Base-by-base conservation (phyloP, 805 yeast genomes). In the Komagataella pastoris region DNA sequence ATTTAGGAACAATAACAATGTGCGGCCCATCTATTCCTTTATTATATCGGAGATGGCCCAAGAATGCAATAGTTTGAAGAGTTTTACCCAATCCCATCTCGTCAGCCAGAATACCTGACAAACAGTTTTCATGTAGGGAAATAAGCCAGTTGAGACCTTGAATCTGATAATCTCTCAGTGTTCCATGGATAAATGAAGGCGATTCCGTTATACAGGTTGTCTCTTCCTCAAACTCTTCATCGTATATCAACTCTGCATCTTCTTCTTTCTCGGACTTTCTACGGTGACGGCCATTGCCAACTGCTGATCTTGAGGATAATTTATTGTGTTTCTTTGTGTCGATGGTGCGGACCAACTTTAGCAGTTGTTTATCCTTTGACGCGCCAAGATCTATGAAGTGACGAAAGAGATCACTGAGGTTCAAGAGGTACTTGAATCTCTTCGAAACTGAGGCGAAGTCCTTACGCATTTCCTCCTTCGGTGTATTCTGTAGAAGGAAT, bases 81-180 rank as follows among this genome's bases (percentile, higher is more conserved):
- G 93, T 85, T 62, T 85, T 85, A 58, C 93, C 93, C 55, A 85
- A 67, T 1, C 93, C 93, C 93, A 85, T 85, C 66, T 85, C 93
- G 65, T 85, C 93, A 1, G 93, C 93, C 53, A 85, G 70, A 21
- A 85, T 85, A 54, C 93, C 93, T 1, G 85, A 77, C 48, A 85
- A 67, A 54, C 79, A 77, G 66, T 83, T 83, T 55, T 80, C 83
- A 58, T 81, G 78, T 54, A 85, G 65, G 1, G 84, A 74, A 12
- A 85, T 76, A 58, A 85, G 67, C 95, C 95, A 85, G 63, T 85
- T 85, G 54, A 85, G 69, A 55, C 93, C 95, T 63, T 83, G 89
- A 55, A 85, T 74, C 65, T 85, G 95, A 61, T 85, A 85, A 2
- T 85, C 81, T 59, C 95, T 74, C 53, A 85, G 64, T 46, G 62